phyloP scores from a whole-genome alignment of 768 basidiomycete genomes.

The Sutorius australiensis region DNA sequence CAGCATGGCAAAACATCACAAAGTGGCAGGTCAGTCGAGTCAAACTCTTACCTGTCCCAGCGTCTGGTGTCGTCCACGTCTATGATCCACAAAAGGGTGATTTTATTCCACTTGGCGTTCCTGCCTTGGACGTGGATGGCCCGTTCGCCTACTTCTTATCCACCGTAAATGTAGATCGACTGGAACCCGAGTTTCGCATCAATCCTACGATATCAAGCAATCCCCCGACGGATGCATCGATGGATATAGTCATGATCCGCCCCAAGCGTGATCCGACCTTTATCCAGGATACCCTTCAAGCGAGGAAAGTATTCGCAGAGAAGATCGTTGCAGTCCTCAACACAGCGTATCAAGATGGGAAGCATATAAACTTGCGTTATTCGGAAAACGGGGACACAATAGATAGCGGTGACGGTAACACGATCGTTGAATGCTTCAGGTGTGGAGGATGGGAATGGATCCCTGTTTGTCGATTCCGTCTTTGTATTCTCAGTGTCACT shows the following conservation, averaged over 20 bases:
- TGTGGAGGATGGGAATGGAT: conserved; percentile 84
- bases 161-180: conserved; percentile 77
- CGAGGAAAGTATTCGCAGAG: conserved; percentile 48
- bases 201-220: conserved; percentile 53
- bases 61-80: conserved; percentile 43
- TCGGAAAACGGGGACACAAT: conserved; percentile 39
- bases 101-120: conserved; percentile 46
- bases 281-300: conserved; percentile 37
- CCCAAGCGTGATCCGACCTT: conserved; percentile 59
- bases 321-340: conserved; percentile 52
- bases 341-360: conserved; percentile 75
- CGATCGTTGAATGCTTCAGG: conserved; percentile 74
- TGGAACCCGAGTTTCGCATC: conserved; percentile 82
- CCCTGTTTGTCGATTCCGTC: conserved; percentile 51
- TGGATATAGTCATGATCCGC: conserved; percentile 76
- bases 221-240: conserved; percentile 44
- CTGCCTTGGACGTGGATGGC: conserved; percentile 53
- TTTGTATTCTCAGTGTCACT: conserved; percentile 1
- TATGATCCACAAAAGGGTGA: conserved; percentile 52
- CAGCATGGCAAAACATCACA: conserved; percentile 70
- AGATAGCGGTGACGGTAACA: conserved; percentile 42
- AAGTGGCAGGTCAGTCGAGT: conserved; percentile 66
- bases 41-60: conserved; percentile 48
- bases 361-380: conserved; percentile 64
- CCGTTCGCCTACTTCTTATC: conserved; percentile 87